Base-by-base conservation (phyloP, 148 eudicot species). In the Linanthus parryae region DNA sequence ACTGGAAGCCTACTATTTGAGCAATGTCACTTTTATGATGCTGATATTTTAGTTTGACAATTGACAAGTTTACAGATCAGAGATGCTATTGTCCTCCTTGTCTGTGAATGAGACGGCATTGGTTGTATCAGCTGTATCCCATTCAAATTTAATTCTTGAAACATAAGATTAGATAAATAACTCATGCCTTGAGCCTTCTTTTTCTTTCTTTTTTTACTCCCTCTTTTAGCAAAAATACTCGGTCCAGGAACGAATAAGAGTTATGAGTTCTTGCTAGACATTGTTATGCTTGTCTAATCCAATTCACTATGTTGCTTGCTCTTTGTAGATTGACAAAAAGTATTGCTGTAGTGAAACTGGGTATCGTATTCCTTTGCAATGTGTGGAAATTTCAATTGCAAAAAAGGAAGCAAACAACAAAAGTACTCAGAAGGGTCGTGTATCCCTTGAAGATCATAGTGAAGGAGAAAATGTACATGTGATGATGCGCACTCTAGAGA, bases 311-410 rank as follows among this genome's bases (percentile, higher is more conserved):
- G 9, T 40, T 40, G 44, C 11, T 17, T 46, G 5, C 13, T 46
- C 27, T 11, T 46, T 70, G 67, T 89, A n/a, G n/a, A n/a, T n/a
- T n/a, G n/a, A n/a, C n/a, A n/a, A n/a, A n/a, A n/a, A n/a, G n/a
- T n/a, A 80, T 48, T 78, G 85, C 42, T 85, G 95, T 76, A 78
- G 91, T 73, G 97, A 89, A 74, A 89, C 97, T 74, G 97, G 91
- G 54, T 85, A 85, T 48, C 97, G 95, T 49, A 82, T 89, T 27
- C 97, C 91, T 63, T 66, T 82, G 26, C 75, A 75, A 65, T 89
- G 97, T 54, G 74, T 57, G 26, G 68, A 76, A 53, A 38, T 30
- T 46, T 66, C 52, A 59, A 30, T 58, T 68, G 66, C 25, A 30
- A 44, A 73, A 27, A 74, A 67, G 23, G 69, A 78, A 54, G 44